These are phyloP conservation scores for Microbotryum silenes-acaulis DNA, from an alignment of 1,284 basidiomycete species.

Conservation along the genomic window DNA sequence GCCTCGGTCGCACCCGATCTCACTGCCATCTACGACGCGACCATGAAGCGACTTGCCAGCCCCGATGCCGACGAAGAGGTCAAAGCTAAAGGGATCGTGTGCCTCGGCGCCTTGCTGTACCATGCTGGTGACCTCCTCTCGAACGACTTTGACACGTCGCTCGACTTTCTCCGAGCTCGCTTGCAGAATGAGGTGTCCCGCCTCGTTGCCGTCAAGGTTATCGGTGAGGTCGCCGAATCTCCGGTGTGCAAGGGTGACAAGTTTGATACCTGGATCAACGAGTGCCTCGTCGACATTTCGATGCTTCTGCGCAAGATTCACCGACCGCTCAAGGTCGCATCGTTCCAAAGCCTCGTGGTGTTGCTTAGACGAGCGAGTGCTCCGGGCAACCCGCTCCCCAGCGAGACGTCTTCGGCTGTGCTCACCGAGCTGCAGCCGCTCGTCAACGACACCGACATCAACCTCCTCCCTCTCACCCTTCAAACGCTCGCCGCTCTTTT, in stretches of 20 bases:
- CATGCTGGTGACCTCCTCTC: slow-evolving; percentile 63
- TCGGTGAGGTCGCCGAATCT: slow-evolving; percentile 42
- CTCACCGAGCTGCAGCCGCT: slow-evolving; percentile 67
- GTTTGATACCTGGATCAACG: slow-evolving; percentile 67
- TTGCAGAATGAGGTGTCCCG: slow-evolving; percentile 55
- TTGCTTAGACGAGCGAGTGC: slow-evolving; percentile 61
- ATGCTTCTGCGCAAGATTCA: slow-evolving; percentile 71
- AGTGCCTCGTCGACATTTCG: slow-evolving; percentile 65
- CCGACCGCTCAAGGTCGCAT: slow-evolving; percentile 65
- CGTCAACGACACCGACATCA: slow-evolving; percentile 62
- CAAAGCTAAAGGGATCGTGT: slow-evolving; percentile 69
- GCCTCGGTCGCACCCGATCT: slow-evolving; percentile 52
- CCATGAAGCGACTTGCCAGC: slow-evolving; percentile 60
- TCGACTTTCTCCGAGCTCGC: slow-evolving; percentile 65
- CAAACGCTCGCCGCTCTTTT: slow-evolving; percentile 63
- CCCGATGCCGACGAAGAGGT: slow-evolving; percentile 88
- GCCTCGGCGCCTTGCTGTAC: slow-evolving; percentile 76
- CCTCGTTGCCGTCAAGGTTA: slow-evolving; percentile 41
- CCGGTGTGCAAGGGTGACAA: slow-evolving; percentile 40
- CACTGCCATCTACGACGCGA: slow-evolving; percentile 64
- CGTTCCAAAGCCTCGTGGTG: slow-evolving; percentile 70
- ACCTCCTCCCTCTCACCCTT: slow-evolving; percentile 67
- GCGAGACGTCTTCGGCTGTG: slow-evolving; percentile 54
- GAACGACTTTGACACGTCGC: slow-evolving; percentile 39
- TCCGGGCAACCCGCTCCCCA: slow-evolving; percentile 49